phyloP scores from a whole-genome alignment of 2,329 filamentous ascomycete genomes.

The Penicillium thymicola region DNA sequence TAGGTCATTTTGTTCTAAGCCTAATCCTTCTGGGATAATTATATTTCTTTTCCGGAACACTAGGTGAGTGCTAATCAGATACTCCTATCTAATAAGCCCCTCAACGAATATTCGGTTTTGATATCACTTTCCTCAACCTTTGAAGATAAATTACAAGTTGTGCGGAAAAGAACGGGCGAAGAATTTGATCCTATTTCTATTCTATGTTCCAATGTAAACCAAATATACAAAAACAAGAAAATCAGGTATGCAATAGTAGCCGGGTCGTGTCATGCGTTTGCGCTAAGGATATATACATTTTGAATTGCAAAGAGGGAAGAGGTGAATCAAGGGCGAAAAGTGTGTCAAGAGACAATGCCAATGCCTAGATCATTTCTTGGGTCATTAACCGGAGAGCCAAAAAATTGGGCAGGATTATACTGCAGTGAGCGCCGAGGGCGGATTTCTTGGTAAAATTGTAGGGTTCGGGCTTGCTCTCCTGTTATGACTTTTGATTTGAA shows the following conservation, averaged over 20 bases:
- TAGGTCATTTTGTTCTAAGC: not conserved
- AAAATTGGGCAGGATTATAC: constrained; percentile 3
- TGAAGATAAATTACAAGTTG: not conserved
- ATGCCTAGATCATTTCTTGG: not conserved
- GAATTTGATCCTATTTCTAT: not conserved
- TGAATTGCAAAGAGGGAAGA: not conserved
- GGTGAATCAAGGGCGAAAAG: not conserved
- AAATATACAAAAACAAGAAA: not conserved
- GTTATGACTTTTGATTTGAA: not conserved
- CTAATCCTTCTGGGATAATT: not conserved
- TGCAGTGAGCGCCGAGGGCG: not conserved
- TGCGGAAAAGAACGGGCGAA: not conserved
- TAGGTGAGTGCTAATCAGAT: not conserved
- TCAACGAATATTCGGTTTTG: not conserved
- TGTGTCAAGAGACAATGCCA: not conserved
- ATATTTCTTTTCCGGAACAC: not conserved
- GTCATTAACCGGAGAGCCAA: not conserved
- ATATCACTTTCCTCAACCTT: not conserved
- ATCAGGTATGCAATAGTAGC: not conserved
- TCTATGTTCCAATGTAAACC: not conserved
- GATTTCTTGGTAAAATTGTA: not conserved
- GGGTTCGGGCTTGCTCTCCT: not conserved
- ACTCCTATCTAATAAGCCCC: not conserved
- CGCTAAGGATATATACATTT: constrained; percentile 23
- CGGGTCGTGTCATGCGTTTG: constrained; percentile 18